phyloP scores from a whole-genome alignment of 202 grass and related monocot species.

The Zoysia matrella region DNA sequence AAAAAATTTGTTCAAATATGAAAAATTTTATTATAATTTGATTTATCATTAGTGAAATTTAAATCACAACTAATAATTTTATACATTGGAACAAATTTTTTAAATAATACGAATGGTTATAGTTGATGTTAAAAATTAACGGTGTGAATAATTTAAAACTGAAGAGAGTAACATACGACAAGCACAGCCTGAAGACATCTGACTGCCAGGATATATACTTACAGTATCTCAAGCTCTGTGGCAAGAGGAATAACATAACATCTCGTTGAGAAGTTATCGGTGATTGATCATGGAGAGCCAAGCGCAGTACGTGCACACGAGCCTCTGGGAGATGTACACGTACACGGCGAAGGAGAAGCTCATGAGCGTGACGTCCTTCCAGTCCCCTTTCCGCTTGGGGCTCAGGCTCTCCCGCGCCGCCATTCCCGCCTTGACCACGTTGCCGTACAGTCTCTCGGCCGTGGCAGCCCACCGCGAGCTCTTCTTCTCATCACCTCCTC shows the following conservation, averaged over 20 bases:
- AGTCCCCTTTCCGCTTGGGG: slow-evolving; percentile 79
- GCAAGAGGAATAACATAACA: not conserved
- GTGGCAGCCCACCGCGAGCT: slow-evolving; percentile 31
- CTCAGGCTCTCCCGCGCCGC: slow-evolving; percentile 56
- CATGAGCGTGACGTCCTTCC: slow-evolving; percentile 85
- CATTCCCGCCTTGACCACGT: slow-evolving; percentile 59
- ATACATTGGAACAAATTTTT: no score
- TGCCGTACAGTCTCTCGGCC: slow-evolving; percentile 40
- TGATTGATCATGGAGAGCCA: slow-evolving; percentile 79
- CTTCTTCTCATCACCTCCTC: slow-evolving; percentile 23
- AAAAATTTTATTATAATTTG: no score
- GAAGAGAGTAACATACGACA: no score
- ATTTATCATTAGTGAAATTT: no score
- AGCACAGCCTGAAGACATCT: no score
- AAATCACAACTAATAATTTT: no score
- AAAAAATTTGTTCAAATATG: no score
- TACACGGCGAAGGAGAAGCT: slow-evolving; percentile 90
- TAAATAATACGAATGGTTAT: no score
- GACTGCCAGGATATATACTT: not conserved
- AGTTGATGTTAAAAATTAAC: no score
- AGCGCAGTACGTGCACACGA: slow-evolving; percentile 77
- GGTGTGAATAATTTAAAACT: no score
- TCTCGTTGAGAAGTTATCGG: not conserved
- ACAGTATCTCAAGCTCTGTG: not conserved
- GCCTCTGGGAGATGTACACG: slow-evolving; percentile 89